These are phyloP conservation scores for Globisporangium perplexum DNA, from an alignment of 352 stramenopile genomes.

Conservation along the genomic window DNA sequence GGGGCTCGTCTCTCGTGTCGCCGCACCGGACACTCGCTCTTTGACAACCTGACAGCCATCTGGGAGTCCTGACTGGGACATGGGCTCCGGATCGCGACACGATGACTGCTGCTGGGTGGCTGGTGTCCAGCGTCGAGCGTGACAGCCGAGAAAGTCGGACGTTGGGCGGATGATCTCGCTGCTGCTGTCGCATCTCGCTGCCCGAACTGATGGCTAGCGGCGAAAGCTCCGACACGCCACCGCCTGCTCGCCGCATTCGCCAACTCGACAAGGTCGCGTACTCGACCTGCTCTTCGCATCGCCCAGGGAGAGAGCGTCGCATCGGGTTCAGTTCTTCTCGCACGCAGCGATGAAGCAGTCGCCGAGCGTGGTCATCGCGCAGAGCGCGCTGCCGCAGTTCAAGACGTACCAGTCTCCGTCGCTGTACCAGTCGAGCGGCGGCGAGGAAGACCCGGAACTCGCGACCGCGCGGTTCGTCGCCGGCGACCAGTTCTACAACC, in stretches of 20 bases:
- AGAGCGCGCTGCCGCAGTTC: not conserved
- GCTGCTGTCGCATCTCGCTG: not conserved
- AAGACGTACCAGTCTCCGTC: conserved; percentile 10
- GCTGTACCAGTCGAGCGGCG: conserved; percentile 3
- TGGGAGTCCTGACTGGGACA: not conserved
- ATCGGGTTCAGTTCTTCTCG: no score
- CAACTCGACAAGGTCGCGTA: not conserved
- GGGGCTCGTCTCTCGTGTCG: not conserved
- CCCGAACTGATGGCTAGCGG: not conserved
- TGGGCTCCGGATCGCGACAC: not conserved
- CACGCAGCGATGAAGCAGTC: not conserved
- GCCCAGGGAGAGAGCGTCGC: no score
- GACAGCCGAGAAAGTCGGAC: not conserved
- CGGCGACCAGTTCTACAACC: conserved; percentile 33
- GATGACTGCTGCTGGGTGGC: not conserved
- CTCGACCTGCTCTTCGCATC: not conserved
- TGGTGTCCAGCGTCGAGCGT: no score
- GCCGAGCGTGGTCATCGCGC: not conserved
- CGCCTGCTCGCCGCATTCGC: not conserved
- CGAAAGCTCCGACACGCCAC: not conserved
- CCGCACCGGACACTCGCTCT: not conserved
- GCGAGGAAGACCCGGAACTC: conserved; percentile 1
- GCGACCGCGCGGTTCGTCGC: conserved; percentile 9
- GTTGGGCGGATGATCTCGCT: no score
- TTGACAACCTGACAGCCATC: not conserved